Evolutionary conservation across 208 protist species (phyloP), one percentile per base, ranked within the genome.

Genomic region (Leishmania arabica): DNA sequence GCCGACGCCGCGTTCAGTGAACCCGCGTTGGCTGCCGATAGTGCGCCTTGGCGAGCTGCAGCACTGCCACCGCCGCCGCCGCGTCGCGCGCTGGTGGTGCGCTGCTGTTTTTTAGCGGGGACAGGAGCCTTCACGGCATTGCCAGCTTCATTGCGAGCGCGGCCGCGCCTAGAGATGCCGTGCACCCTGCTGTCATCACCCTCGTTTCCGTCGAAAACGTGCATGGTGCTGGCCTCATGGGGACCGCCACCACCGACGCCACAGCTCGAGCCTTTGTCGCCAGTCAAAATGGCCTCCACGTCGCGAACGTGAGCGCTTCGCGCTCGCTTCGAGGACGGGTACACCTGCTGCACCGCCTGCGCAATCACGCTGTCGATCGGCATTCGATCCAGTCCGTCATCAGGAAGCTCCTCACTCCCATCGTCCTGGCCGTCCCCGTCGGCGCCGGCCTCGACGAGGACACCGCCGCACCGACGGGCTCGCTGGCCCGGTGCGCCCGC

Each of bases 401-500:
- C 88, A 5, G 93, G 91, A 65, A 96, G 84, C 77, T 88, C 93
- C 78, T 93, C 90, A 17, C 81, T 79, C 0, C 83, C 88, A 21
- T 84, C 84, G 3, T 88, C 93, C 77, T 92, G 88, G 17, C 79
- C 81, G 8, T 83, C 89, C 8, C 82, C 83, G 6, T 89, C 87
- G 24, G 69, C 73, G 2, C 79, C 81, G 1, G 56, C 69, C 45
- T 54, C 27, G 27, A 53, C 45, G 27, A 53, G 60, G 15, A 56
- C 81, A 24, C 66, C 31, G 58, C 65, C 21, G 47, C 40, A 47
- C 24, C 6, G 65, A 24, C 31, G 51, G 8, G 51, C 54, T 47
- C 62, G 69, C 45, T 31, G 69, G 40, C 45, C 11, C n/a, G 69
- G 24, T 47, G 45, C 27, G 9, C 54, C 53, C 21, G 37, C 51